phyloP scores from a whole-genome alignment of 2,329 filamentous ascomycete genomes.

The Epichloe sp. region DNA sequence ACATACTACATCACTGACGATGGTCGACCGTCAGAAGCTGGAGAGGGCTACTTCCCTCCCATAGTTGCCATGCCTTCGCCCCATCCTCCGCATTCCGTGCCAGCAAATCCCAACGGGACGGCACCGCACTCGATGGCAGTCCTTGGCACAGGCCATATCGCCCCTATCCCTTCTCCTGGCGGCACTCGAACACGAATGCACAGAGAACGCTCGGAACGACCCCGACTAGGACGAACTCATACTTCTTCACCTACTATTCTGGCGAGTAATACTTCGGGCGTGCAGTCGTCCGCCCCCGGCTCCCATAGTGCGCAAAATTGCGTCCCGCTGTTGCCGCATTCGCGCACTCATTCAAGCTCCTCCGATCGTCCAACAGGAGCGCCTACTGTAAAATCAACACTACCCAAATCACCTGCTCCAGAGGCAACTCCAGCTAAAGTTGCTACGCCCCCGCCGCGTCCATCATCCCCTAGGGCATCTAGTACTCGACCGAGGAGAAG shows the following conservation, averaged over 20 bases:
- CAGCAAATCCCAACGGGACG: constrained; percentile 20
- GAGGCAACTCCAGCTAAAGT: constrained; percentile 29
- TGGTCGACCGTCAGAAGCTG: constrained; percentile 50
- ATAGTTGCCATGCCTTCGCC: constrained; percentile 32
- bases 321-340: constrained; percentile 30
- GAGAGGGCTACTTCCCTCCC: constrained; percentile 74
- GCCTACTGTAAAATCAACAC: constrained; percentile 35
- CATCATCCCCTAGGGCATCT: constrained; percentile 35
- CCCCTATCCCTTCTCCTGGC: constrained; percentile 74
- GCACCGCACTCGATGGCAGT: constrained; percentile 60
- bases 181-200: constrained; percentile 41
- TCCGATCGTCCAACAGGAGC: constrained; percentile 36
- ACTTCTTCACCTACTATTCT: constrained; percentile 66
- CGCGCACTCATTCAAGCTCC: constrained; percentile 45
- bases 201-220: constrained; percentile 43
- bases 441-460: constrained; percentile 37
- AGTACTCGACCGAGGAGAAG: constrained; percentile 34
- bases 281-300: constrained; percentile 16
- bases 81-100: constrained; percentile 27
- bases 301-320: constrained; percentile 22
- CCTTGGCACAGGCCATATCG: constrained; percentile 65
- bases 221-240: constrained; percentile 54
- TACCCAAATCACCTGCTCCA: constrained; percentile 40
- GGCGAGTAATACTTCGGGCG: constrained; percentile 17
- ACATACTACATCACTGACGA: constrained; percentile 50